Evolutionary conservation across 768 basidiomycete genomes (phyloP), one percentile per base, ranked within the genome.

Genomic region (Antrodiella citrinella): DNA sequence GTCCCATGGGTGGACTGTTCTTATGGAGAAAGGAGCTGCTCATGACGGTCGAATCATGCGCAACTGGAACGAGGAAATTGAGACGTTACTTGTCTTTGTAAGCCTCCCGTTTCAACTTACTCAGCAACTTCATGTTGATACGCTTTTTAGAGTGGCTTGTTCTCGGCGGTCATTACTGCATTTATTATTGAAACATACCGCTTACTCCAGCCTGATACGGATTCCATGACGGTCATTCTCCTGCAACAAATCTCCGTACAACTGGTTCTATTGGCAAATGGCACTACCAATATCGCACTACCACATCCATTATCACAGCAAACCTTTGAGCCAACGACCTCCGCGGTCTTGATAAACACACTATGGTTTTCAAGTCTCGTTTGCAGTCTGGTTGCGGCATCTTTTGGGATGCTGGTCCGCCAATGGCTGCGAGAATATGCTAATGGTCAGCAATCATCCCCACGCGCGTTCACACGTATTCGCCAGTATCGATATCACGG

Each of bases 341-440:
- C 41, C 15, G 7, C 41, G 41, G 41, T 18, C 19, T 7, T 18
- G 18, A 45, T 55, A 35, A 61, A 63, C 30, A 45, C 45, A 1
- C 39, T 57, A 1, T 59, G 58, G 57, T 63, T 61, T 53, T 51
- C 57, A 0, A 54, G 55, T 19, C 55, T 63, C 10, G 38, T 53
- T 7, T 52, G 50, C 24, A 56, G 52, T 15, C 50, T 63, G 7
- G 50, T 54, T 20, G 52, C 60, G 1, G 55, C 62, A 7, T 54
- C 57, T 13, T 42, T 57, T 24, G 60, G 49, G 11, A 58, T 63
- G 26, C 45, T 61, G 20, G 54, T 55, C 26, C 59, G 58, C 35
- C 60, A 63, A 43, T 63, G 60, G 60, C 49, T 61, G 7, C 54
- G 53, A 13, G 49, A 53, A 47, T 55, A 53, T 45, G 40, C 24